phyloP scores from a whole-genome alignment of 345 rosid species.

The Euphorbia lathyris region DNA sequence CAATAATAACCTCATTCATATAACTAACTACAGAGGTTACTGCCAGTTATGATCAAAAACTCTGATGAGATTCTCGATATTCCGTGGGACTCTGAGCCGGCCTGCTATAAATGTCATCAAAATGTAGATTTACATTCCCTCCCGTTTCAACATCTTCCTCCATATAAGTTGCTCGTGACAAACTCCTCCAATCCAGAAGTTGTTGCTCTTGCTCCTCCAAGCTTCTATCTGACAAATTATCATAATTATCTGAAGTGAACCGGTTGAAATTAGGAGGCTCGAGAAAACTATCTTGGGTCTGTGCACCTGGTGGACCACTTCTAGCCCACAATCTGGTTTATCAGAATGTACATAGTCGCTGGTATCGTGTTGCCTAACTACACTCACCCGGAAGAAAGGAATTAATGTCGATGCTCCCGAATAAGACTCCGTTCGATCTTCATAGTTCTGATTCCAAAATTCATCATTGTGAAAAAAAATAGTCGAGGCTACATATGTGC shows the following conservation, averaged over 20 bases:
- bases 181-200: conserved; percentile 34
- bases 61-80: conserved; percentile 24
- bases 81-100: conserved; percentile 51
- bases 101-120: conserved; percentile 70
- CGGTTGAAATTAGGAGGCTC: conserved; percentile 75
- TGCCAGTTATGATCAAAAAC: too few relatives aligned
- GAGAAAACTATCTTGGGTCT: conserved; percentile 35
- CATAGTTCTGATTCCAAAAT: conserved; percentile 27
- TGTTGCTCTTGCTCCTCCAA: too few relatives aligned
- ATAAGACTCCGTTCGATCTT: conserved; percentile 40
- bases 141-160: conserved; percentile 55
- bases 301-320: conserved; percentile 26
- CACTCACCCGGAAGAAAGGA: conserved; percentile 64
- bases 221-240: conserved; percentile 43
- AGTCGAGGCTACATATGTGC: too few relatives aligned
- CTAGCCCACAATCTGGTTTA: conserved; percentile 82
- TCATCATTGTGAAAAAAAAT: too few relatives aligned
- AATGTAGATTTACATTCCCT: too few relatives aligned
- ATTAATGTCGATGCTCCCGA: conserved; percentile 71
- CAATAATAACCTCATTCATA: too few relatives aligned
- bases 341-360: conserved; percentile 30
- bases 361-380: conserved; percentile 53
- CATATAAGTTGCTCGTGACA: conserved; percentile 39
- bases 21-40: too few relatives aligned
- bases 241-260: conserved; percentile 19